Conservation (phyloP, 176 grass and related monocot genomes). For the Eleusine indica region DNA sequence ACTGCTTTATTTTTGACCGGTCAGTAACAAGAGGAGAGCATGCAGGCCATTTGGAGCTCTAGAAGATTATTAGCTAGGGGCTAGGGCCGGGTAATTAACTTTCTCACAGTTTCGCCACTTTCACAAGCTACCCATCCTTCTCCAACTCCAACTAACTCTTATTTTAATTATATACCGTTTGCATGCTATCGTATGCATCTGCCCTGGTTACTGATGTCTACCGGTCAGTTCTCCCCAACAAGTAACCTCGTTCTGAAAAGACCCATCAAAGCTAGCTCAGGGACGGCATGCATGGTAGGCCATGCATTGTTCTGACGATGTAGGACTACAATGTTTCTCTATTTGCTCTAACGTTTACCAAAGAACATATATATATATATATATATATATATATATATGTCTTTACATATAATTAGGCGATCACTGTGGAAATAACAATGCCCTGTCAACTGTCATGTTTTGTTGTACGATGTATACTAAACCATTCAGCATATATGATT, state of each 20-base stretch:
- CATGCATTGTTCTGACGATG: background rate
- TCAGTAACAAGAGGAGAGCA: background rate
- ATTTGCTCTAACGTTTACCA: background rate
- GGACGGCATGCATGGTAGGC: background rate
- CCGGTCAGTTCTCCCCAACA: conserved; percentile 45
- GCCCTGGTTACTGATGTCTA: conserved; percentile 36
- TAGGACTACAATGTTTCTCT: background rate
- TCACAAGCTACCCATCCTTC: conserved; percentile 49
- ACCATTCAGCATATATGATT: background rate
- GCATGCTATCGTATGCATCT: conserved; percentile 45
- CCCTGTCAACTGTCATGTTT: background rate
- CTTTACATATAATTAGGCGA: background rate
- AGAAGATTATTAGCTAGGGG: background rate
- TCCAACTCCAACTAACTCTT: conserved; percentile 61
- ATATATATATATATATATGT: background rate
- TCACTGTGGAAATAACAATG: background rate
- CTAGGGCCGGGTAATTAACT: background rate
- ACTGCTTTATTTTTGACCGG: background rate
- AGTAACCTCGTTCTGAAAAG: conserved; percentile 53
- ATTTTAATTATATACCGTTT: conserved; percentile 64
- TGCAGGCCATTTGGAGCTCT: background rate
- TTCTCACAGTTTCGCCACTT: conserved; percentile 32
- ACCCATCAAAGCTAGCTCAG: background rate
- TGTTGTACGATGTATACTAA: background rate
- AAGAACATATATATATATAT: background rate